These are phyloP conservation scores for Boletus huronensis DNA, from an alignment of 768 basidiomycete genomes.

Conservation along the genomic window DNA sequence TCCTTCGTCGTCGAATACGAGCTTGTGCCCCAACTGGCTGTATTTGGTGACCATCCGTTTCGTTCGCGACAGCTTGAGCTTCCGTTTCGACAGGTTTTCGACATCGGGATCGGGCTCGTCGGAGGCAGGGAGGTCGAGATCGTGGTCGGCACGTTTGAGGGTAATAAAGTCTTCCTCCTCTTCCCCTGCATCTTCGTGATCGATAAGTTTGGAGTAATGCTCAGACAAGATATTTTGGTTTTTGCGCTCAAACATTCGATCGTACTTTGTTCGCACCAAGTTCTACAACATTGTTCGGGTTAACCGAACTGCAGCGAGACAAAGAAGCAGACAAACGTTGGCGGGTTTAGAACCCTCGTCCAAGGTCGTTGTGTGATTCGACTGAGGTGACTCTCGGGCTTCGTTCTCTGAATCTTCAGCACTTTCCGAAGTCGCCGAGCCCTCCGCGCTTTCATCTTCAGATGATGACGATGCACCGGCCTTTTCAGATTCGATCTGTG, in stretches of 20 bases:
- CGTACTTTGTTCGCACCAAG: slow-evolving; percentile 85
- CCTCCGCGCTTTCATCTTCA: slow-evolving; percentile 17
- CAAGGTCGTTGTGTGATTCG: neutral
- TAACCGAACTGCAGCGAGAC: neutral
- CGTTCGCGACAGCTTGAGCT: slow-evolving; percentile 67
- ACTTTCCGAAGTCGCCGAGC: slow-evolving; percentile 19
- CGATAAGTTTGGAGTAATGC: slow-evolving; percentile 87
- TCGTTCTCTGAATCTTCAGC: slow-evolving; percentile 28
- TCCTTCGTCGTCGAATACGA: slow-evolving; percentile 91
- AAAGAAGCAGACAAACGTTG: slow-evolving; percentile 37
- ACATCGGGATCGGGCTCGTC: slow-evolving; percentile 33
- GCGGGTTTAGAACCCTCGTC: slow-evolving; percentile 25
- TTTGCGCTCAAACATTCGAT: slow-evolving; percentile 95
- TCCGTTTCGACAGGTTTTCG: slow-evolving; percentile 79
- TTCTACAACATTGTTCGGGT: slow-evolving; percentile 23
- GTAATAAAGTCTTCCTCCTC: slow-evolving; percentile 86
- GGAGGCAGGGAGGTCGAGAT: slow-evolving; percentile 54
- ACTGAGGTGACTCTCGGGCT: neutral
- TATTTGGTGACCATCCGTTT: slow-evolving; percentile 67
- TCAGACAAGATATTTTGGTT: slow-evolving; percentile 90
- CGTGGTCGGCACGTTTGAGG: slow-evolving; percentile 88
- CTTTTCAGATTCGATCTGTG: slow-evolving; percentile 27
- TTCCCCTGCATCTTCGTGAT: slow-evolving; percentile 49
- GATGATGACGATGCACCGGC: slow-evolving; percentile 7
- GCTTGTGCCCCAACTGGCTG: slow-evolving; percentile 61